Base-by-base conservation (phyloP, 2,329 filamentous ascomycete species). In the Penicillium verrucosum region DNA sequence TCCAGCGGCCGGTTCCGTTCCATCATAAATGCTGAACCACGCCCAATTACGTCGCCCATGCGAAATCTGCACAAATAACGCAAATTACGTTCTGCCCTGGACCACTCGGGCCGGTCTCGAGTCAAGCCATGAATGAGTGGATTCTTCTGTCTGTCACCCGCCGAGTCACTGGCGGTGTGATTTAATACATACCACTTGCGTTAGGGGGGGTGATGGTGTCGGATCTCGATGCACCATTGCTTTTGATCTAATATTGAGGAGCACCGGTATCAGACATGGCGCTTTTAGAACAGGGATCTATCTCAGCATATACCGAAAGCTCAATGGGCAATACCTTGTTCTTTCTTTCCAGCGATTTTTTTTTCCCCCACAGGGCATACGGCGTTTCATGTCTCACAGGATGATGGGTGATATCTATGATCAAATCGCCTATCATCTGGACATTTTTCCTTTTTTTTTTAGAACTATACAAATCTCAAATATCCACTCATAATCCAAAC, bases 91-190 rank as follows among this genome's bases (percentile, higher is more conserved):
- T 48, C 43, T 30, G 18, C 52, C 48, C 40, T 38, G 11, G 57
- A 30, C 12, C 40, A 48, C 51, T 64, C 57, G 59, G 62, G 63
- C 63, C 56, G 63, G 63, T 53, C 63, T 65, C 60, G 55, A 64
- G 58, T 54, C 44, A 51, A 51, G 37, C 52, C 38, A 51, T 48
- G 29, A 29, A 50, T 50, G 38, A 53, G 41, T 40, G 54, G 48
- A 46, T 46, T 44, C 34, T 46, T 44, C 37, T 43, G 27, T 32
- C 45, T 18, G 16, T 55, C 32, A 29, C 50, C 29, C 49, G 49
- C 30, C 23, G 30, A 52, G 18, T 49, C 48, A 54, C 34, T 48
- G 32, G 46, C 54, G 49, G 45, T 45, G 55, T 52, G 58, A 54
- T 57, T 58, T 64, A 61, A 62, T 63, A 54, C 42, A 48, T 57